Conservation (phyloP, 2,329 filamentous ascomycete species). For the Furcasterigmium furcatum region DNA sequence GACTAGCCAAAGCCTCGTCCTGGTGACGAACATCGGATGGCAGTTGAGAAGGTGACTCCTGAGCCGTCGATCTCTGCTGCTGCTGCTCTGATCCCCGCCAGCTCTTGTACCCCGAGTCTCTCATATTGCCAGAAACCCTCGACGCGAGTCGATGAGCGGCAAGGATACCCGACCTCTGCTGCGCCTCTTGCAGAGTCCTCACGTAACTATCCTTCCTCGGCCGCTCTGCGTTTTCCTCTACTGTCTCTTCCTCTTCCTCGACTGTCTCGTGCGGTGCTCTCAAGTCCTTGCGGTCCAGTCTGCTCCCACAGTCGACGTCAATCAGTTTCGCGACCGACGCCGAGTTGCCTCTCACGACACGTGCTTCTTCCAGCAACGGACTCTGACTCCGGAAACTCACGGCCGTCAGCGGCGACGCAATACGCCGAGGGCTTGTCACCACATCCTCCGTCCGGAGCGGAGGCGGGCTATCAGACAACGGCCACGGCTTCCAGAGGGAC, state of each 20-base stretch:
- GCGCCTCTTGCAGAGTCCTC: constrained; percentile 1
- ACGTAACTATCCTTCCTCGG: constrained; percentile 1
- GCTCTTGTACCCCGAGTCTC: constrained; percentile 2
- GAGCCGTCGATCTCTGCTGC: not conserved
- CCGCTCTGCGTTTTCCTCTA: constrained; percentile 1
- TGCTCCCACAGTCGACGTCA: not conserved
- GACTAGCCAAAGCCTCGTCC: no score
- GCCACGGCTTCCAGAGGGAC: constrained; percentile 9
- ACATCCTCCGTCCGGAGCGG: not conserved
- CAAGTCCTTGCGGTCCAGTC: not conserved
- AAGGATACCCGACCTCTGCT: not conserved
- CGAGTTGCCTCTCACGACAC: not conserved
- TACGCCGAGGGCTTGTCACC: constrained; percentile 3
- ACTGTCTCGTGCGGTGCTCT: not conserved
- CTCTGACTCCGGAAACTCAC: not conserved
- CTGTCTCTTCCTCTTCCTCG: not conserved
- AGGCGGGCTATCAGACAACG: not conserved
- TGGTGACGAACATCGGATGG: no score
- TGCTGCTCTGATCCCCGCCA: not conserved
- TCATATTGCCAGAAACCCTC: not conserved
- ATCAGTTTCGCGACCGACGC: not conserved
- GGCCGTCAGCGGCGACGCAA: constrained; percentile 6
- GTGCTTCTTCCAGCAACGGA: not conserved
- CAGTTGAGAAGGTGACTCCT: no score
- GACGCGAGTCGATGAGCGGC: constrained; percentile 2